Percentiles rank a stretch among this genome's conserved stretches.
These are phyloP conservation scores for Solanum piurae DNA, from an alignment of 257 asterid genomes.

Conservation along the genomic window DNA sequence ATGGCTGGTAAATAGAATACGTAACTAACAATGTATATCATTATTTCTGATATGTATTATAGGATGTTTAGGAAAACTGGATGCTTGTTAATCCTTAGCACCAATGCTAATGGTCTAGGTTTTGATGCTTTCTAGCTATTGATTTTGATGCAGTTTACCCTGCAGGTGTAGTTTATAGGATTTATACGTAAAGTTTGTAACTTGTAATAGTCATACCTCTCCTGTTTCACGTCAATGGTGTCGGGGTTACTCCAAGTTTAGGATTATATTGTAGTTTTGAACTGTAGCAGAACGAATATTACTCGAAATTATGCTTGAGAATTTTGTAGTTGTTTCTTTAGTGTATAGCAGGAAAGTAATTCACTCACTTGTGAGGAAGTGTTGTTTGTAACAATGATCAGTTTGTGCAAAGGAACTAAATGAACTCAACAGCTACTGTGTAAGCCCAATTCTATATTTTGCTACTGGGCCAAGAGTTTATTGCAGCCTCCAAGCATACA, in stretches of 20 bases:
- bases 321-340: background rate
- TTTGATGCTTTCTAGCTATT: background rate
- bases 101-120: background rate
- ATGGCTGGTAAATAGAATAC: slow-evolving; percentile 68
- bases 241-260: background rate
- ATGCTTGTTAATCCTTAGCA: background rate
- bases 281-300: background rate
- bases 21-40: slow-evolving; percentile 24
- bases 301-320: background rate
- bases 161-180: background rate
- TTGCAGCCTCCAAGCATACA: background rate
- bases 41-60: slow-evolving; percentile 8
- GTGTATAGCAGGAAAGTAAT: background rate
- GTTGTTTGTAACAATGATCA: background rate
- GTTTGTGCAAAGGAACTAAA: background rate
- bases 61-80: background rate
- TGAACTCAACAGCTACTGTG: background rate
- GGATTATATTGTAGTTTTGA: background rate
- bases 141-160: background rate
- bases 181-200: background rate
- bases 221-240: background rate
- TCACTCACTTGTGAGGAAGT: background rate
- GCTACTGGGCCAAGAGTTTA: background rate
- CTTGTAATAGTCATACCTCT: background rate
- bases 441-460: background rate